phyloP scores from a whole-genome alignment of 2,329 filamentous ascomycete species.

The Fusarium decemcellulare region DNA sequence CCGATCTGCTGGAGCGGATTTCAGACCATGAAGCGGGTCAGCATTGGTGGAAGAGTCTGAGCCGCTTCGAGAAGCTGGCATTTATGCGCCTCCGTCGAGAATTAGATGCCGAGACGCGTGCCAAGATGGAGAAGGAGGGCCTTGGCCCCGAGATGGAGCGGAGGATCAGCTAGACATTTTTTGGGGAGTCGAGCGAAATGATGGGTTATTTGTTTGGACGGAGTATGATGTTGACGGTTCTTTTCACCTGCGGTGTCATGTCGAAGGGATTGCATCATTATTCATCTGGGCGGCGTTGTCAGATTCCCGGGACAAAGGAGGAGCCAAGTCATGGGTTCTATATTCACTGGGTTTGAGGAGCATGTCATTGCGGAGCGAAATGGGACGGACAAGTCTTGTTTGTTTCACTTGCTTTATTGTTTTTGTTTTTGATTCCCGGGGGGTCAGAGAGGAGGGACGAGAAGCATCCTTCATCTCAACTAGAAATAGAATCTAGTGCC shows the following conservation, averaged over 20 bases:
- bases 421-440: slow-evolving; percentile 27
- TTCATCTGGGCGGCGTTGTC: slow-evolving; percentile 45
- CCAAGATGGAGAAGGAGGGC: slow-evolving; percentile 62
- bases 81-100: slow-evolving; percentile 84
- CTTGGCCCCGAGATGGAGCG: slow-evolving; percentile 59
- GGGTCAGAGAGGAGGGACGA: not conserved
- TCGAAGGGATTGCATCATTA: slow-evolving; percentile 34
- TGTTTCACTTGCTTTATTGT: slow-evolving; percentile 30
- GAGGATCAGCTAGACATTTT: slow-evolving; percentile 61
- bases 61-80: slow-evolving; percentile 89
- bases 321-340: slow-evolving; percentile 19
- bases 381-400: slow-evolving; percentile 15
- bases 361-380: slow-evolving; percentile 29
- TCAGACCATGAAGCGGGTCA: slow-evolving; percentile 89
- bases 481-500: slow-evolving; percentile 11
- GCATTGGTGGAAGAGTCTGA: slow-evolving; percentile 92
- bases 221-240: slow-evolving; percentile 29
- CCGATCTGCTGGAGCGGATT: slow-evolving; percentile 86
- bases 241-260: slow-evolving; percentile 38
- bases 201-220: slow-evolving; percentile 25
- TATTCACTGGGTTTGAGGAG: slow-evolving; percentile 8
- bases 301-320: slow-evolving; percentile 29
- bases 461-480: not conserved
- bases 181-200: slow-evolving; percentile 5
- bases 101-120: slow-evolving; percentile 65